These are phyloP conservation scores for Madurella fahalii DNA, from an alignment of 2,329 filamentous ascomycete species.

Conservation along the genomic window DNA sequence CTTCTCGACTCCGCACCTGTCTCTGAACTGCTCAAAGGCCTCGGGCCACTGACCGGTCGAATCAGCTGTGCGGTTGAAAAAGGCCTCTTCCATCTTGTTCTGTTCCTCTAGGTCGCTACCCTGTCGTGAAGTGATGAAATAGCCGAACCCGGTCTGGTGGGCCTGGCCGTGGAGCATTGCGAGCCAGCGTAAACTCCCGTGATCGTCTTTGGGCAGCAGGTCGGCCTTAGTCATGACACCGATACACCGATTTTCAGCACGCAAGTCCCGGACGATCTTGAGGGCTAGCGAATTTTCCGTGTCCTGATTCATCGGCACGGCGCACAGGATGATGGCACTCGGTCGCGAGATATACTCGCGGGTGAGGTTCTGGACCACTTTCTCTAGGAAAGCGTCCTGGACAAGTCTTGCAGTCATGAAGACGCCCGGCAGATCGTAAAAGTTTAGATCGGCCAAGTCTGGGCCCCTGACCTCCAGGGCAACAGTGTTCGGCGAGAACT, in stretches of 20 bases:
- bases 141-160: constrained; percentile 67
- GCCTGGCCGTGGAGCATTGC: constrained; percentile 58
- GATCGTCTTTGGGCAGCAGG: constrained; percentile 51
- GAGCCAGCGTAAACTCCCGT: constrained; percentile 56
- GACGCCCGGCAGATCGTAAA: constrained; percentile 81
- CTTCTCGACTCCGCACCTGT: constrained; percentile 51
- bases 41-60: constrained; percentile 43
- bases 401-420: constrained; percentile 65
- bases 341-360: constrained; percentile 64
- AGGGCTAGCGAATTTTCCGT: constrained; percentile 71
- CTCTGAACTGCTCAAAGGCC: constrained; percentile 43
- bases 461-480: constrained; percentile 71
- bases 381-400: constrained; percentile 64
- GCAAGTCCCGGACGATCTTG: constrained; percentile 55
- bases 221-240: constrained; percentile 87
- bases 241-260: constrained; percentile 57
- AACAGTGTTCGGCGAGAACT: constrained; percentile 81
- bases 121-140: constrained; percentile 71
- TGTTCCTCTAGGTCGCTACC: constrained; percentile 49
- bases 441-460: constrained; percentile 67
- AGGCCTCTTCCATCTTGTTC: constrained; percentile 47
- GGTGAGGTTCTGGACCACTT: constrained; percentile 68
- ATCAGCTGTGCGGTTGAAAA: constrained; percentile 42
- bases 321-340: constrained; percentile 72
- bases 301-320: constrained; percentile 73